Percentiles rank a stretch among this genome's conserved stretches.
phyloP scores from a whole-genome alignment of 257 asterid genomes.

The Salvia hispanica region DNA sequence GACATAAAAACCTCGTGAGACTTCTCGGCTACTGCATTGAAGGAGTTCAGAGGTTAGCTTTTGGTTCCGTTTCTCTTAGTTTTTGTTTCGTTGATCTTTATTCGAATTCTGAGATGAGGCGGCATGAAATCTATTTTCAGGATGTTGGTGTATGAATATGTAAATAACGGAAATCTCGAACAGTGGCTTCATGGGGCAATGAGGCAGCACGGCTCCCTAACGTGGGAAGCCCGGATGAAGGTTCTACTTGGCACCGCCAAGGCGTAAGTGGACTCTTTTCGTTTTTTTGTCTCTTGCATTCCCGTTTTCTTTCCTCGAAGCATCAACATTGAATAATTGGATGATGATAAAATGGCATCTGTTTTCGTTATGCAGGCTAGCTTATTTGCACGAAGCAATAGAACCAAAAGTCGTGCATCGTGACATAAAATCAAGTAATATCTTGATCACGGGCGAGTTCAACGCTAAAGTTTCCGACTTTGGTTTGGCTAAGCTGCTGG shows the following conservation, averaged over 20 bases:
- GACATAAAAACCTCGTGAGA: conserved; percentile 93
- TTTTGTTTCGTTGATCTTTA: background rate
- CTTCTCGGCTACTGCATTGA: conserved; percentile 97
- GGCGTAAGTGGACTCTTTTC: conserved; percentile 64
- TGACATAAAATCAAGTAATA: conserved; percentile 95
- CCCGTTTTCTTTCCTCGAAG: background rate
- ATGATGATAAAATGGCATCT: background rate
- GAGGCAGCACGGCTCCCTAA: conserved; percentile 76
- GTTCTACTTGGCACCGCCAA: conserved; percentile 93
- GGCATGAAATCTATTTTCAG: conserved; percentile 35
- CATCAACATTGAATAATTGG: no score
- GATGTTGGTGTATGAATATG: conserved; percentile 94
- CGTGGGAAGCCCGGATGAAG: conserved; percentile 97
- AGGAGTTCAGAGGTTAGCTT: conserved; percentile 79
- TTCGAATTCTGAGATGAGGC: no score
- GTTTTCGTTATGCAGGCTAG: conserved; percentile 56
- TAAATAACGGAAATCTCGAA: conserved; percentile 88
- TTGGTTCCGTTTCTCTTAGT: conserved; percentile 5
- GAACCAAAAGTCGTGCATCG: conserved; percentile 96
- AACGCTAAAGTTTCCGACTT: conserved; percentile 95
- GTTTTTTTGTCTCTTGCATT: background rate
- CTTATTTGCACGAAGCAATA: conserved; percentile 93
- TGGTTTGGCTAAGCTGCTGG: conserved; percentile 98
- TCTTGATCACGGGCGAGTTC: conserved; percentile 78
- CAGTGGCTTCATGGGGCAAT: conserved; percentile 98